Percentiles rank a stretch among this genome's conserved stretches.
These are phyloP conservation scores for Kazachstania sp. DNA, from an alignment of 1,139 yeast species.

Conservation along the genomic window DNA sequence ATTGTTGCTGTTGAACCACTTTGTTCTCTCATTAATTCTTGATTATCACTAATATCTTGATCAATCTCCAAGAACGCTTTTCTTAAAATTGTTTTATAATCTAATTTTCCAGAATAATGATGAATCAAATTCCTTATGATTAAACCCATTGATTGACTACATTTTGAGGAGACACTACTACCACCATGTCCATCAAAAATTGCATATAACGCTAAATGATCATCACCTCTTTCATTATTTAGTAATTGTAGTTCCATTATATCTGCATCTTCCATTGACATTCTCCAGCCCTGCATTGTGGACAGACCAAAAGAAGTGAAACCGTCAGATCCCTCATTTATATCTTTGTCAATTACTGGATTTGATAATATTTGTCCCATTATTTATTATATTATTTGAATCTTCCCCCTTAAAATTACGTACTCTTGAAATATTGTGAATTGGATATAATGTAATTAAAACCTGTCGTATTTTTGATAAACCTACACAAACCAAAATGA, in stretches of 20 bases:
- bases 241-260: conserved; percentile 34
- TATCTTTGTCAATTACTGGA: conserved; percentile 61
- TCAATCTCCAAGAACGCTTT: conserved; percentile 83
- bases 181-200: conserved; percentile 99
- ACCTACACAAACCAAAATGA: too few relatives aligned
- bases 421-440: too few relatives aligned
- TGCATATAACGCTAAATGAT: conserved; percentile 73
- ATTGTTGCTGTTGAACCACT: conserved; percentile 97
- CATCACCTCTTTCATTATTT: conserved; percentile 32
- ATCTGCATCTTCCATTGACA: conserved; percentile 96
- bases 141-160: conserved; percentile 47
- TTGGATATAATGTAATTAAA: too few relatives aligned
- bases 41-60: conserved; percentile 64
- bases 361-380: conserved; percentile 78
- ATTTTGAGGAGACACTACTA: conserved; percentile 76
- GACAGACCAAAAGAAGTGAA: conserved; percentile 75
- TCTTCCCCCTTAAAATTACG: too few relatives aligned
- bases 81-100: conserved; percentile 20
- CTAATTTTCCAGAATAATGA: background rate
- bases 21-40: conserved; percentile 58
- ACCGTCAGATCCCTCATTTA: conserved; percentile 62
- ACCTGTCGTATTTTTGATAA: too few relatives aligned
- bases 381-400: background rate
- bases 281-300: conserved; percentile 99
- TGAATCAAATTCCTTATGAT: background rate